A percentile compares a stretch with the other conserved stretches of the same genome.
phyloP scores from a whole-genome alignment of 495 filamentous ascomycete species.

The Annulohypoxylon bovei region DNA sequence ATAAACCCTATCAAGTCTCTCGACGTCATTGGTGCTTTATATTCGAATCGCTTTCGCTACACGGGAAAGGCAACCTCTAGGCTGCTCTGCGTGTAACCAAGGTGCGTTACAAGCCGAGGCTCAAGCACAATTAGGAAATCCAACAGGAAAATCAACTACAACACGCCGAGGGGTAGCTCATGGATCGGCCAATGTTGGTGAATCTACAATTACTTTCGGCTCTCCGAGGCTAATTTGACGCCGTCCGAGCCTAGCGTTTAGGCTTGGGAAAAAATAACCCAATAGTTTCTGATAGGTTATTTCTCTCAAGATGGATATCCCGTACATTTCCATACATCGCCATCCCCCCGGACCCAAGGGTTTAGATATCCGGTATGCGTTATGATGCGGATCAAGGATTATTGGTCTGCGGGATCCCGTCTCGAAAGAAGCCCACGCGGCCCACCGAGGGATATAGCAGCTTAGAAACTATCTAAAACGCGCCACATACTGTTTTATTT shows the following conservation, averaged over 20 bases:
- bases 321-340: no score
- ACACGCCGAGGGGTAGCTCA: conserved; percentile 22
- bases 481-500: conserved; percentile 17
- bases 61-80: not conserved
- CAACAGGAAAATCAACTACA: conserved; percentile 17
- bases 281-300: conserved; percentile 6
- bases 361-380: conserved; percentile 4
- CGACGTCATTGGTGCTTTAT: not conserved
- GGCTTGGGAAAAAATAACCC: not conserved
- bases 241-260: conserved; percentile 1
- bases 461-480: not conserved
- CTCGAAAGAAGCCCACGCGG: conserved; percentile 30
- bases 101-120: conserved; percentile 40
- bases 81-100: not conserved
- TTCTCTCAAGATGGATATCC: not conserved
- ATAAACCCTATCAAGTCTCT: not conserved
- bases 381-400: conserved; percentile 16
- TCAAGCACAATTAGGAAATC: conserved; percentile 1
- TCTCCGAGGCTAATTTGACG: conserved; percentile 4
- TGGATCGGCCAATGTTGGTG: conserved; percentile 5
- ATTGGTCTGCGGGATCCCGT: conserved; percentile 27
- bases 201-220: not conserved
- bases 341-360: not conserved
- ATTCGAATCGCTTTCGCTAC: not conserved
- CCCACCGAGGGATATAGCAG: conserved; percentile 17